phyloP scores from a whole-genome alignment of 139 green algal genomes.

The Desmodesmus armatus region DNA sequence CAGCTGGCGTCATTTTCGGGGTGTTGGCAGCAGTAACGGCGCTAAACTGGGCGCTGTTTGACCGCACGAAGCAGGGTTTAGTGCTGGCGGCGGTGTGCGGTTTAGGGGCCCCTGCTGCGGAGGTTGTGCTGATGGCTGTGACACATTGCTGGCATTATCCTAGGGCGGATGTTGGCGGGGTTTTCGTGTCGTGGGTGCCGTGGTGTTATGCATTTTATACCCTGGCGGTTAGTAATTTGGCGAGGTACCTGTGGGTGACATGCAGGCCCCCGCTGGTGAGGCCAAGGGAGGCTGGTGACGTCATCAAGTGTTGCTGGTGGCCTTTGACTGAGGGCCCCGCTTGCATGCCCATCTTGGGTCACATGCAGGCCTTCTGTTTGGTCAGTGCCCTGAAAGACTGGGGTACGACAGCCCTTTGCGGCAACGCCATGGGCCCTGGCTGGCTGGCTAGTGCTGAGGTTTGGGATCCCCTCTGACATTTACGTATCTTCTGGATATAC shows the following conservation, averaged over 20 bases:
- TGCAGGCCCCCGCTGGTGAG: no score
- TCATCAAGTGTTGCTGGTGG: no score
- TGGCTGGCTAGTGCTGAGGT: no score
- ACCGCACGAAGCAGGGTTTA: constrained; percentile 66
- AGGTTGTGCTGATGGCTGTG: constrained; percentile 65
- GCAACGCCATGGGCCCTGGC: no score
- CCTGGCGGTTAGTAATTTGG: constrained; percentile 53
- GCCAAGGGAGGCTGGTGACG: no score
- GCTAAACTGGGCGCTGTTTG: constrained; percentile 60
- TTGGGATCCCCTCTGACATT: no score
- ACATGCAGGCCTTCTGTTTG: no score
- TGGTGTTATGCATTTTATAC: constrained; percentile 71
- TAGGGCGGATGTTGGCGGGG: constrained; percentile 49
- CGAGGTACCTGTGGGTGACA: constrained; percentile 49
- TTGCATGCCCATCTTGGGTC: no score
- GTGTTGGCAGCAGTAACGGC: constrained; percentile 44
- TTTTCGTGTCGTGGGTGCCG: constrained; percentile 62
- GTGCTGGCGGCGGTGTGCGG: constrained; percentile 65
- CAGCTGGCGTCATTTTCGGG: constrained; percentile 57
- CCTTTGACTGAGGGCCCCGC: no score
- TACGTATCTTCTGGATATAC: no score
- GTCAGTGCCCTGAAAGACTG: no score
- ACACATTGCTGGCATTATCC: constrained; percentile 72
- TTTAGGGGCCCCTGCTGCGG: constrained; percentile 57
- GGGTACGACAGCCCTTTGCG: no score